Conservation (phyloP, 352 stramenopile genomes). For the Peronospora belbahrii region DNA sequence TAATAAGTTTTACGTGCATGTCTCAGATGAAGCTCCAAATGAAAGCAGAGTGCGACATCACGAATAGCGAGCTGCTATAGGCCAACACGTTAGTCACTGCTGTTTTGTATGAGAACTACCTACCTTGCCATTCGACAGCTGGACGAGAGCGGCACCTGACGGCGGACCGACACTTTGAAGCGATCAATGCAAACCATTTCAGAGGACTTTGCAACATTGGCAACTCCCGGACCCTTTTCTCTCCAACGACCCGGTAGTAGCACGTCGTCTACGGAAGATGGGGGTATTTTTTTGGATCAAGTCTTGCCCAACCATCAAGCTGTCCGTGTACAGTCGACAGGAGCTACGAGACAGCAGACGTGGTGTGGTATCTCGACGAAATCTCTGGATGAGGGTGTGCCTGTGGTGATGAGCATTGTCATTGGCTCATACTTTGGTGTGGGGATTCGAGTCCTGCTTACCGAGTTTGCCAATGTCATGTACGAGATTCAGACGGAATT, state of each 20-base stretch:
- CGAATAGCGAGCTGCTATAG: conserved; percentile 15
- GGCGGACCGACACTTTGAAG: conserved; percentile 8
- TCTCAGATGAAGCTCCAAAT: conserved; percentile 9
- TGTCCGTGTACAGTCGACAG: conserved; percentile 6
- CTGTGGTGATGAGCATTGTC: conserved; percentile 28
- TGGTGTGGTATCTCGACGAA: conserved; percentile 3
- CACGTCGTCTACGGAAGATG: conserved; percentile 28
- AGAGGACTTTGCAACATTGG: conserved; percentile 32
- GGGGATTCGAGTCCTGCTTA: conserved; percentile 39
- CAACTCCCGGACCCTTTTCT: conserved; percentile 15
- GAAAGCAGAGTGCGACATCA: conserved; percentile 1
- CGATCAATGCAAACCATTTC: conserved; percentile 37
- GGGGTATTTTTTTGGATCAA: conserved; percentile 11
- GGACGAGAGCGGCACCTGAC: background rate
- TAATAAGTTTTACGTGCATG: conserved; percentile 1
- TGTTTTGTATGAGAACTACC: conserved; percentile 3
- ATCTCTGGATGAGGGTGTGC: conserved; percentile 26
- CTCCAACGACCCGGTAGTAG: conserved; percentile 12
- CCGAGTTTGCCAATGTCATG: conserved; percentile 35
- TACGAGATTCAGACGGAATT: conserved; percentile 33
- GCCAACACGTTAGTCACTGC: background rate
- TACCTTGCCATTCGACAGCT: conserved; percentile 1
- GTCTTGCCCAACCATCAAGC: conserved; percentile 7
- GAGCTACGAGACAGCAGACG: background rate
- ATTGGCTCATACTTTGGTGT: conserved; percentile 47